Percentiles rank a stretch among this genome's conserved stretches.
Conservation (phyloP, 352 stramenopile genomes). For the Phytophthora cactorum region DNA sequence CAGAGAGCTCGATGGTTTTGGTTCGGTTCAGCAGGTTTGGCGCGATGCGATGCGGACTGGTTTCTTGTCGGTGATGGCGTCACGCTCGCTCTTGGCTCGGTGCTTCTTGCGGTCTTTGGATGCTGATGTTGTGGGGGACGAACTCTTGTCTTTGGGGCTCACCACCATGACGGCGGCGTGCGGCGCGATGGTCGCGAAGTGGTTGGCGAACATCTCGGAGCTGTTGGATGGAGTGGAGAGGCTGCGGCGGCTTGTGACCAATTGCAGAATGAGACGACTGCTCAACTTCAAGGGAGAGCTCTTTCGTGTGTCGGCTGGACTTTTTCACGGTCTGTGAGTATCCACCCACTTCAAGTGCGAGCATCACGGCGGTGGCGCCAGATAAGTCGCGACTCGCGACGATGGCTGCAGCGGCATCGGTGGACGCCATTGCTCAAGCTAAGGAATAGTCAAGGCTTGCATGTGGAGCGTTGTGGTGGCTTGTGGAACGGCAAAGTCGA, state of each 20-base stretch:
- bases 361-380: neutral
- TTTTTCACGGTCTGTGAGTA: slow-evolving; percentile 15
- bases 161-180: slow-evolving; percentile 34
- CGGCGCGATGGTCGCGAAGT: slow-evolving; percentile 42
- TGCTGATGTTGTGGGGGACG: neutral
- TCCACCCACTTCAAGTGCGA: neutral
- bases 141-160: slow-evolving; percentile 12
- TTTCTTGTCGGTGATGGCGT: slow-evolving; percentile 18
- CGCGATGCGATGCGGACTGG: slow-evolving; percentile 16
- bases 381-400: slow-evolving; percentile 13
- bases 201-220: slow-evolving; percentile 39
- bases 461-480: neutral
- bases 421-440: neutral
- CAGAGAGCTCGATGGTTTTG: slow-evolving; percentile 2
- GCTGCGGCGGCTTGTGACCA: slow-evolving; percentile 6
- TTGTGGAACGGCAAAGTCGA: neutral
- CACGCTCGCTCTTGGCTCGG: slow-evolving; percentile 27
- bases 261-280: slow-evolving; percentile 39
- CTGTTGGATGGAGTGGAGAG: neutral
- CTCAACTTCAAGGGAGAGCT: slow-evolving; percentile 24
- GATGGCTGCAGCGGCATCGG: neutral
- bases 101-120: slow-evolving; percentile 12
- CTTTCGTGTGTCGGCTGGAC: slow-evolving; percentile 24
- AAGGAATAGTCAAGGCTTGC: neutral
- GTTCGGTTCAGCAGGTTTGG: slow-evolving; percentile 22